Percentiles rank a stretch among this genome's conserved stretches.
Evolutionary conservation across 2,329 filamentous ascomycete genomes (phyloP).

Genomic region (Exophiala aquamarina): DNA sequence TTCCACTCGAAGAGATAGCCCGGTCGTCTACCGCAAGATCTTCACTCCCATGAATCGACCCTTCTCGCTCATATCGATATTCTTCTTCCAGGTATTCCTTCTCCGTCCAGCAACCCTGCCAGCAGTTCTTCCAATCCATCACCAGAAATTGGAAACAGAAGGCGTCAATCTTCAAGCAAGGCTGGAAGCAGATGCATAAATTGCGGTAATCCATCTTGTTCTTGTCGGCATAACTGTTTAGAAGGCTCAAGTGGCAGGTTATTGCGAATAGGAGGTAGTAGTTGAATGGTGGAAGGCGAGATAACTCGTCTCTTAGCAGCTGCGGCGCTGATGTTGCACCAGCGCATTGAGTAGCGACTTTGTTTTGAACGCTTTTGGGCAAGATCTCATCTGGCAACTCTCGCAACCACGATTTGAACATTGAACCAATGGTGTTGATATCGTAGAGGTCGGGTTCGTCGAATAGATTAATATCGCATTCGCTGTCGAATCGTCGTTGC

Average conservation of each 20-base stretch:
- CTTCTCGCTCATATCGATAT: slow-evolving; percentile 29
- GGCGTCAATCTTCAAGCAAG: slow-evolving; percentile 92
- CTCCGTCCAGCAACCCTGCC: slow-evolving; percentile 94
- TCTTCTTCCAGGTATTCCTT: slow-evolving; percentile 69
- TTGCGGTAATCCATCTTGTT: slow-evolving; percentile 99
- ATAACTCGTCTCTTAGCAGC: slow-evolving; percentile 84
- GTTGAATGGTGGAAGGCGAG: slow-evolving; percentile 91
- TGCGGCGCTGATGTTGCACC: slow-evolving; percentile 80
- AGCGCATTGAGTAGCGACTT: slow-evolving; percentile 75
- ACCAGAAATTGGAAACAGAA: slow-evolving; percentile 96
- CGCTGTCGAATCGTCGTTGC: slow-evolving; percentile 85
- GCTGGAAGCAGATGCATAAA: slow-evolving; percentile 94
- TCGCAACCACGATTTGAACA: slow-evolving; percentile 94
- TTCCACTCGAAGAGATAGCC: slow-evolving; percentile 65
- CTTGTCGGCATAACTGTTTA: slow-evolving; percentile 87
- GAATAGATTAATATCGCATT: slow-evolving; percentile 86
- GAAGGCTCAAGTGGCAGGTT: slow-evolving; percentile 88
- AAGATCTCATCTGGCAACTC: slow-evolving; percentile 94
- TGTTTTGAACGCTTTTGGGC: slow-evolving; percentile 77
- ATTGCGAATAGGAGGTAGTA: slow-evolving; percentile 98
- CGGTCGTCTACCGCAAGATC: slow-evolving; percentile 49
- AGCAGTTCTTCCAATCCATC: slow-evolving; percentile 93
- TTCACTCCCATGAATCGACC: slow-evolving; percentile 28
- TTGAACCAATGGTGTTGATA: slow-evolving; percentile 92
- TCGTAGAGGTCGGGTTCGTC: slow-evolving; percentile 86